phyloP scores from a whole-genome alignment of 306 rosid species.

The Begonia peltatifolia region DNA sequence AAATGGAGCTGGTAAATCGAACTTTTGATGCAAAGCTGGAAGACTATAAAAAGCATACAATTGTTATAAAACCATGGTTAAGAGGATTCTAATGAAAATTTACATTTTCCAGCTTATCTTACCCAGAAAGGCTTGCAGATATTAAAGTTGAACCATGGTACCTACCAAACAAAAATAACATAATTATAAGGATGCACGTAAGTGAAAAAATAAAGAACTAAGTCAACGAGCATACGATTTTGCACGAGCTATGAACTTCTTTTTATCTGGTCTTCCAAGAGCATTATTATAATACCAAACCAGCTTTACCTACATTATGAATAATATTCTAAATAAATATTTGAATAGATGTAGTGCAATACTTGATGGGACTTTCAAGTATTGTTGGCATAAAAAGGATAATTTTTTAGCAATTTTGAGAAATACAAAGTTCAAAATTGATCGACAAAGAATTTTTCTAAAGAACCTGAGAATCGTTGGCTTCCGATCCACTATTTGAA shows the following conservation, averaged over 20 bases:
- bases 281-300: conserved; percentile 97
- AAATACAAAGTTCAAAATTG: conserved; percentile 8
- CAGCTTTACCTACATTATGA: conserved; percentile 55
- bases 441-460: conserved; percentile 12
- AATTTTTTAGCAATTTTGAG: not conserved
- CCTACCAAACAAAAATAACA: conserved; percentile 27
- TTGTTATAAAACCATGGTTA: conserved; percentile 7
- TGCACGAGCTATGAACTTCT: conserved; percentile 79
- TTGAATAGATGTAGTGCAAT: too few species aligned
- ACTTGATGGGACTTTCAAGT: too few species aligned
- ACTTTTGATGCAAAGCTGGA: conserved; percentile 79
- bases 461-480: conserved; percentile 90
- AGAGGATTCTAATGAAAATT: conserved; percentile 2
- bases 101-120: conserved; percentile 6
- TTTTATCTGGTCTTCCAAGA: conserved; percentile 81
- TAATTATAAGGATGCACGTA: conserved; percentile 14
- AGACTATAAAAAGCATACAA: conserved; percentile 37
- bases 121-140: conserved; percentile 96
- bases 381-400: too few species aligned
- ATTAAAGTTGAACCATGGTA: conserved; percentile 91
- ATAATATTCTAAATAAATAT: too few species aligned
- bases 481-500: conserved; percentile 89
- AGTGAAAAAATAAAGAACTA: conserved; percentile 11
- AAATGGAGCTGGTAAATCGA: conserved; percentile 92
- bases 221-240: conserved; percentile 52